phyloP scores from a whole-genome alignment of 1,284 basidiomycete genomes.

The Sporisorium exsertum region DNA sequence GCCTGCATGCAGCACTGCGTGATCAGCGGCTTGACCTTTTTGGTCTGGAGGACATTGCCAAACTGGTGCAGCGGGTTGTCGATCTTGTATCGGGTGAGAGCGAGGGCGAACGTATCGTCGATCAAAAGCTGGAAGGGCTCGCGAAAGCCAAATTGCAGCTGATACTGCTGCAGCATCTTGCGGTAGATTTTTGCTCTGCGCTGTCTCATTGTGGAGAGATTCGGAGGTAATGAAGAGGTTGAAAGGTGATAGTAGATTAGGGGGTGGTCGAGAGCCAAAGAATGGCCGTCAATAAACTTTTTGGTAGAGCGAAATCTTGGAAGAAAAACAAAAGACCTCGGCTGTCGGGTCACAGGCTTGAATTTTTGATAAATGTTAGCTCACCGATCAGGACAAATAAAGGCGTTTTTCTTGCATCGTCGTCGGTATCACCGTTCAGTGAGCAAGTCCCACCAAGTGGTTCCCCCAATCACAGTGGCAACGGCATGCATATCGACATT shows the following conservation, averaged over 20 bases:
- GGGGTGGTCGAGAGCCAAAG: too few species aligned
- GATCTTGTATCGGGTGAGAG: constrained; percentile 57
- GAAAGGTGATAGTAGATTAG: too few species aligned
- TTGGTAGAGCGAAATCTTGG: too few species aligned
- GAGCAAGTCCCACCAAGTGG: background rate
- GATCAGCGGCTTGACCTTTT: constrained; percentile 65
- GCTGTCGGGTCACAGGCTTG: background rate
- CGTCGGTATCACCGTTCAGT: background rate
- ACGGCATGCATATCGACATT: background rate
- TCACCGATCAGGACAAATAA: background rate
- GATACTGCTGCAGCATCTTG: constrained; percentile 63
- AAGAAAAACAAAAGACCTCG: background rate
- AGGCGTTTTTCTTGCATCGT: background rate
- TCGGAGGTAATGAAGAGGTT: too few species aligned
- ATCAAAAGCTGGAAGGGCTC: constrained; percentile 66
- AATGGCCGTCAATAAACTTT: too few species aligned
- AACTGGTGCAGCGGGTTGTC: constrained; percentile 49
- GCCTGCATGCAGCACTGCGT: constrained; percentile 68
- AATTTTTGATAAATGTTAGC: background rate
- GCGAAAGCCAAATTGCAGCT: constrained; percentile 64
- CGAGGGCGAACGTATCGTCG: constrained; percentile 60
- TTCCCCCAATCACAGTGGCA: background rate
- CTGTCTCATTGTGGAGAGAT: constrained; percentile 60
- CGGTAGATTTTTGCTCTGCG: constrained; percentile 65
- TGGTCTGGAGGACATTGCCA: constrained; percentile 50